Evolutionary conservation across 331 rosid species (phyloP), one percentile per base, ranked within the genome.

Genomic region (Malus hybrid): DNA sequence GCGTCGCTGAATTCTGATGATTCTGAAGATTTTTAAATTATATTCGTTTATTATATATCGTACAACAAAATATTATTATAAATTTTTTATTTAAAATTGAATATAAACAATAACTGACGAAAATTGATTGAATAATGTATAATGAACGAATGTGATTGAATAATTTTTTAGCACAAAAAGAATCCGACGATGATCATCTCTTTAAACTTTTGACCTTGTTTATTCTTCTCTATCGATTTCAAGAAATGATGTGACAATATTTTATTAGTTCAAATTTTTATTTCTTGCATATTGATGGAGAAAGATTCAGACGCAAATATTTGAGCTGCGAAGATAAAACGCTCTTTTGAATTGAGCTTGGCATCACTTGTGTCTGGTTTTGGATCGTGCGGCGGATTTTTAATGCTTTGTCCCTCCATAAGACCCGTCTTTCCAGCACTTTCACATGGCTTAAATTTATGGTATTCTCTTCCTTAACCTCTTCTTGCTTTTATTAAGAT

Each of bases 111-210:
- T 2, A 39, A 0, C 0, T 39, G 4, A 39, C 0, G 44, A 39
- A 39, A 39, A 39, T 0, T 9, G 12, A 2, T 39, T 0, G 0
- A 0, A 39, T 0, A 0, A 9, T 39, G 1, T 39, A 9, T 0
- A 4, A 39, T 39, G 12, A 39, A 39, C 4, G 10, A 0, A 0
- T 36, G 0, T 8, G 1, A 36, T 36, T 36, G 3, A 0, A 8
- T 1, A 8, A 36, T 36, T 1, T 36, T 36, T 3, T 0, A 8
- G 11, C 11, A 36, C 11, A 36, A 36, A 36, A 0, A 36, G 11
- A 0, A 36, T 36, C 11, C 4, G 0, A 0, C 11, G 1, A 36
- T 0, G 44, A 36, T 36, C 11, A 1, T 36, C 44, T 36, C 12
- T 2, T 8, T 8, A 36, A 8, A 63, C 20, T 15, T 63, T 14